Conservation (phyloP, 169 alveolate species). For the Cryptosporidium ubiquitum region DNA sequence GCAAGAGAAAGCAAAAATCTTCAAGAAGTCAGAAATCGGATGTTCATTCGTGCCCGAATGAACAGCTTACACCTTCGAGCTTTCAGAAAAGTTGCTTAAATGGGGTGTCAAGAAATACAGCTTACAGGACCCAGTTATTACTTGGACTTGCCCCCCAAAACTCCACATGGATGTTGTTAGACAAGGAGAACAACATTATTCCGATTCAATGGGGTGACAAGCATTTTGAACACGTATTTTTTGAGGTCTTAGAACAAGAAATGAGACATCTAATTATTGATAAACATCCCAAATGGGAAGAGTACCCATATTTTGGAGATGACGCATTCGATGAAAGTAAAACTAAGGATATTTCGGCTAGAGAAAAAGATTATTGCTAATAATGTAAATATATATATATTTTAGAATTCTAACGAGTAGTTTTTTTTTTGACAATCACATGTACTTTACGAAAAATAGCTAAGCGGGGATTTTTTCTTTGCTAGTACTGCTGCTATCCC, state of each 20-base stretch:
- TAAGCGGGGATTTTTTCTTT: conserved; percentile 96
- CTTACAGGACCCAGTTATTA: conserved; percentile 45
- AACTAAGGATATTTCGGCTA: neutral
- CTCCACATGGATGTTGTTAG: conserved; percentile 83
- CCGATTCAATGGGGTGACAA: conserved; percentile 85
- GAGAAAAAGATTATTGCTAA: conserved; percentile 54
- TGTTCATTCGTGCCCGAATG: conserved; percentile 1
- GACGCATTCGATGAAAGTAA: conserved; percentile 45
- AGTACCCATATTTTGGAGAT: conserved; percentile 76
- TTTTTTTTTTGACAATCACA: neutral
- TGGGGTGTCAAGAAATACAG: conserved; percentile 50
- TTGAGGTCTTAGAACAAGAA: conserved; percentile 77
- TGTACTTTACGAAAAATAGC: conserved; percentile 91
- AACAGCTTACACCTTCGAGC: conserved; percentile 29
- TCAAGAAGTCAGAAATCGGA: conserved; percentile 53
- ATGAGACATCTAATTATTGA: conserved; percentile 78
- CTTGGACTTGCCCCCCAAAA: conserved; percentile 73
- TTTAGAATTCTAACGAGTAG: neutral
- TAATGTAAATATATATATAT: conserved; percentile 15
- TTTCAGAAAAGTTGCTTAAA: conserved; percentile 38
- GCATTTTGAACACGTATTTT: conserved; percentile 82
- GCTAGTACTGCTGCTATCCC: conserved; percentile 97
- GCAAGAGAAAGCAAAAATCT: conserved; percentile 75
- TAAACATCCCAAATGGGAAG: conserved; percentile 79
- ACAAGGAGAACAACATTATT: conserved; percentile 80